These are phyloP conservation scores for Polychaeton citri DNA, from an alignment of 2,329 filamentous ascomycete genomes.

Conservation along the genomic window DNA sequence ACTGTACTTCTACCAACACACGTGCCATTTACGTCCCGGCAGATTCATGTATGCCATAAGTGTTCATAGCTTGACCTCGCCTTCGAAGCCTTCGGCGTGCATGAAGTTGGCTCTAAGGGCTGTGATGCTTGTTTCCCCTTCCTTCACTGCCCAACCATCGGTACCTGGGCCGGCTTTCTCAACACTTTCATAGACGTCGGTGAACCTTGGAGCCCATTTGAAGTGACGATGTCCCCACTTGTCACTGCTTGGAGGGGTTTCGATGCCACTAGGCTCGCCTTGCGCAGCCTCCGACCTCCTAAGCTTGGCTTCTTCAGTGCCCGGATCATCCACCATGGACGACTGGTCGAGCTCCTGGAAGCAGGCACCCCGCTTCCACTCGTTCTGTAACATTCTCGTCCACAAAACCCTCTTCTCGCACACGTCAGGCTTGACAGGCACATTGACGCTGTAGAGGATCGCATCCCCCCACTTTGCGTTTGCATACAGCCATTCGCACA, in stretches of 20 bases:
- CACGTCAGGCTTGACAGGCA: constrained; percentile 69
- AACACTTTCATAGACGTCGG: constrained; percentile 80
- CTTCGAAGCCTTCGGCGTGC: constrained; percentile 52
- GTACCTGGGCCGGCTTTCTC: constrained; percentile 65
- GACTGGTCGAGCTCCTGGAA: constrained; percentile 68
- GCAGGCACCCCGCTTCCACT: constrained; percentile 73
- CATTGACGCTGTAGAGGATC: constrained; percentile 73
- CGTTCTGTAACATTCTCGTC: constrained; percentile 79
- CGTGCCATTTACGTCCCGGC: no score
- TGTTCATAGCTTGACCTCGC: constrained; percentile 62
- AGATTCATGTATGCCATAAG: no score
- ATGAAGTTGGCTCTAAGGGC: constrained; percentile 88
- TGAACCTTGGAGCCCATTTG: constrained; percentile 83
- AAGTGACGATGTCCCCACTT: constrained; percentile 69
- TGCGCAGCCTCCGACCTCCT: constrained; percentile 44
- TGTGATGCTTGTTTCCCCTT: constrained; percentile 80
- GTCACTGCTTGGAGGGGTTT: constrained; percentile 15
- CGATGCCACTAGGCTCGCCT: constrained; percentile 20
- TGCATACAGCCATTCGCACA: constrained; percentile 65
- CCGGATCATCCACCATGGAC: constrained; percentile 42
- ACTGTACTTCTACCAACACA: no score
- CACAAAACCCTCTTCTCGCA: constrained; percentile 59
- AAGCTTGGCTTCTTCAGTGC: constrained; percentile 56
- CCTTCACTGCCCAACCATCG: constrained; percentile 84
- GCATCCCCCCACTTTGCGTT: constrained; percentile 56